Percentiles rank a stretch among this genome's conserved stretches.
Evolutionary conservation across 129 eudicot species (phyloP).

Genomic region (Saussurea involucrata): DNA sequence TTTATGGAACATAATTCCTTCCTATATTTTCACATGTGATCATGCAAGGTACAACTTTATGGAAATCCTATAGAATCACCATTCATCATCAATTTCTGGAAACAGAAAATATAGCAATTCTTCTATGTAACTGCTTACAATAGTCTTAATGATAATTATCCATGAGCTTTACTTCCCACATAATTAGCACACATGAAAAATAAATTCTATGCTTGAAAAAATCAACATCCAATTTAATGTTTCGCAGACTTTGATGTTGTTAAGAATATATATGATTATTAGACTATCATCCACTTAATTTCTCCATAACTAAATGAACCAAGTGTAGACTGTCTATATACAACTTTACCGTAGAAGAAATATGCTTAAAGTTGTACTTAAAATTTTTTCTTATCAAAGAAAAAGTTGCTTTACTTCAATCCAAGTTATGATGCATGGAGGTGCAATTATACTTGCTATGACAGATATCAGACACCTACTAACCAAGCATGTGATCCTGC

Average conservation of each 20-base stretch:
- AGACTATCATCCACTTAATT: background rate
- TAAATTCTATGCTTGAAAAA: background rate
- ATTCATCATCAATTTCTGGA: background rate
- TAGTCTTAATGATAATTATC: background rate
- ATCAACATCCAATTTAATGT: background rate
- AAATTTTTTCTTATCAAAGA: slow-evolving; percentile 26
- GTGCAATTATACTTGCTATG: slow-evolving; percentile 32
- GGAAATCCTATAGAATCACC: slow-evolving; percentile 1
- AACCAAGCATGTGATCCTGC: slow-evolving; percentile 25
- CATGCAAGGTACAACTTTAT: slow-evolving; percentile 10
- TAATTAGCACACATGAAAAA: background rate
- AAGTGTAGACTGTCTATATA: slow-evolving; percentile 1
- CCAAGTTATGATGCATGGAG: slow-evolving; percentile 31
- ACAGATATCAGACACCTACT: slow-evolving; percentile 21
- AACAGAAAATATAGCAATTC: background rate
- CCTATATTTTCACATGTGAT: background rate
- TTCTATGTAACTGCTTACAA: background rate
- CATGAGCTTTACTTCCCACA: background rate
- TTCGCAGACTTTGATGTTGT: slow-evolving; percentile 3
- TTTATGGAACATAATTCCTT: background rate
- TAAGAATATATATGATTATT: slow-evolving; percentile 2
- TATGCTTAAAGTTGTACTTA: slow-evolving; percentile 3
- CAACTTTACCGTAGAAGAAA: background rate
- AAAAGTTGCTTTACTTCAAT: slow-evolving; percentile 19
- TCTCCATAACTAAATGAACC: background rate